Evolutionary conservation across 2,329 filamentous ascomycete genomes (phyloP), one percentile per base, ranked within the genome.

Genomic region (Fusarium keratoplasticum): DNA sequence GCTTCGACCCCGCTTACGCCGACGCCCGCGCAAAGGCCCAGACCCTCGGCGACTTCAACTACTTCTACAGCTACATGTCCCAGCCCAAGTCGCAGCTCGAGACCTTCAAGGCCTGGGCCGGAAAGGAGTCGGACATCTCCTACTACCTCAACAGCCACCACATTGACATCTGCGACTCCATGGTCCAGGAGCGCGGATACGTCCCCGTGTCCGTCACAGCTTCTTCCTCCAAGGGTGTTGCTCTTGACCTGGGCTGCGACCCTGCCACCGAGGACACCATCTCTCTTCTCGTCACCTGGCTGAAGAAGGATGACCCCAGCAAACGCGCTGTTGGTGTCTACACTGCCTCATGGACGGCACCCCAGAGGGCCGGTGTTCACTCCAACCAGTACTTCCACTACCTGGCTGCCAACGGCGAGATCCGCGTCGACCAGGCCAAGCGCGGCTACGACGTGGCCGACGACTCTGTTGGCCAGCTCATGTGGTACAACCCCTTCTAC

Each of bases 341-440:
- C 84, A 98, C 96, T 14, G 94, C 95, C 13, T 96, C 93, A 44
- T 98, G 95, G 95, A 98, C 95, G 2, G 96, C 96, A 8, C 95
- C 96, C 14, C 94, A 97, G 82, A 94, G 92, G 79, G 95, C 95
- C 0, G 95, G 96, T 59, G 95, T 98, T n/a, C 96, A 98, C 85
- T 96, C 93, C 2, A 97, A 97, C 83, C 95, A 98, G 85, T 96
- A 98, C 85, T 98, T 98, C 87, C 95, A 98, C 84, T 98, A 96
- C 85, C 92, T 98, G 85, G 95, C 90, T 4, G 89, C 90, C 69
- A 90, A 92, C 66, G 95, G 95, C 73, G 95, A 98, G 85, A 91
- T 98, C 78, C 91, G 94, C 69, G 90, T 97, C 78, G 94, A 98
- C 86, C 96, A 98, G 85, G 95, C 95, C 52, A 97, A 97, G 88